Evolutionary conservation across 202 grass and related monocot genomes (phyloP).

Genomic region (Miscanthus sacchariflorus): DNA sequence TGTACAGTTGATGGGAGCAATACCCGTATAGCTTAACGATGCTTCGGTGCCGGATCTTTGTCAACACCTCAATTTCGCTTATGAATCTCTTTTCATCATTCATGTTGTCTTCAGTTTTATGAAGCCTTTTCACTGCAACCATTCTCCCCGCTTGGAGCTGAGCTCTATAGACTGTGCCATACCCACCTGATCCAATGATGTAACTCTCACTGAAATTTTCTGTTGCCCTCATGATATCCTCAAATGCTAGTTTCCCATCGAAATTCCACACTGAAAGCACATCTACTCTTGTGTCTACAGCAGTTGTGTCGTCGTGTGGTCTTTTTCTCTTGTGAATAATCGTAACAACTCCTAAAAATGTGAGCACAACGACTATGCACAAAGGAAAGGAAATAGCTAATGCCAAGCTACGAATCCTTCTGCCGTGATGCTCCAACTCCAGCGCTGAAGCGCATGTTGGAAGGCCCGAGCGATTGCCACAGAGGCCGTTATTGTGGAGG

Average conservation of each 20-base stretch:
- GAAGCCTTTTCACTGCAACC: conserved; percentile 7
- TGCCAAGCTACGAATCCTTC: background rate
- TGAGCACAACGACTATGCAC: background rate
- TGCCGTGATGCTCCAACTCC: background rate
- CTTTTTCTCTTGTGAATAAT: background rate
- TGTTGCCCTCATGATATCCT: background rate
- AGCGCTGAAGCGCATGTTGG: background rate
- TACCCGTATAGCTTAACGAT: background rate
- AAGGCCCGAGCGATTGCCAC: background rate
- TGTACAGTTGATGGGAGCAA: background rate
- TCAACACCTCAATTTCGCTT: background rate
- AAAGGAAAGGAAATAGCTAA: background rate
- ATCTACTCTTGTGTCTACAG: background rate
- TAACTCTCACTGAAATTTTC: background rate
- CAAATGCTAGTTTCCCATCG: background rate
- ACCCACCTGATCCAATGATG: background rate
- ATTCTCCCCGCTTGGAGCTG: conserved; percentile 1
- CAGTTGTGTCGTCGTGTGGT: background rate
- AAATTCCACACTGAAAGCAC: background rate
- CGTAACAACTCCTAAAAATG: background rate
- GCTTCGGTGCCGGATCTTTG: background rate
- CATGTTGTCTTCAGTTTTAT: background rate
- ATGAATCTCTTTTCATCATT: background rate
- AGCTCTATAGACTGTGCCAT: conserved; percentile 8
- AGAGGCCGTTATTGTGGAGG: background rate